Evolutionary conservation across 2,329 filamentous ascomycete species (phyloP).

Genomic region (Aquanectria penicillioides): DNA sequence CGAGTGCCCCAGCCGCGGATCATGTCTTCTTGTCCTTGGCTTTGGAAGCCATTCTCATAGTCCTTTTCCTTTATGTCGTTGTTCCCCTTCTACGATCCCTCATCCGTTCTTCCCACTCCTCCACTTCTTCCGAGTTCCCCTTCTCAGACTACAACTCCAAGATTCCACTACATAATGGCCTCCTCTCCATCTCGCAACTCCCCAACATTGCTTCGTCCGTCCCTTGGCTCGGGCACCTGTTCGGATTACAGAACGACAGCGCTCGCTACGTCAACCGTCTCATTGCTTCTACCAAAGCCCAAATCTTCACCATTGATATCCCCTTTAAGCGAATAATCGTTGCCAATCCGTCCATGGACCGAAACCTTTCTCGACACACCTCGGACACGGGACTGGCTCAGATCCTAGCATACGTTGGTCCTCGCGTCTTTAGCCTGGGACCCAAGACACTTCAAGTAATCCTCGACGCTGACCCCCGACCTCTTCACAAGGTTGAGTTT

Average conservation of each 20-base stretch:
- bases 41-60: slow-evolving; percentile 23
- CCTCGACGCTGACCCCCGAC: slow-evolving; percentile 40
- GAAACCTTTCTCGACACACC: slow-evolving; percentile 40
- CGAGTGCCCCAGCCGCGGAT: slow-evolving; percentile 8
- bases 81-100: slow-evolving; percentile 16
- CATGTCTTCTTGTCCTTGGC: slow-evolving; percentile 15
- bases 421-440: slow-evolving; percentile 40
- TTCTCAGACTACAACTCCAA: slow-evolving; percentile 17
- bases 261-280: slow-evolving; percentile 41
- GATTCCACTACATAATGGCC: slow-evolving; percentile 6
- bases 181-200: slow-evolving; percentile 31
- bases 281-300: slow-evolving; percentile 33
- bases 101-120: neutral
- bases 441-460: slow-evolving; percentile 36
- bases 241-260: slow-evolving; percentile 37
- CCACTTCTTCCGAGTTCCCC: slow-evolving; percentile 5
- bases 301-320: slow-evolving; percentile 44
- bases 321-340: slow-evolving; percentile 42
- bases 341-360: slow-evolving; percentile 42
- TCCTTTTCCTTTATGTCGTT: slow-evolving; percentile 19
- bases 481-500: slow-evolving; percentile 42
- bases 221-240: slow-evolving; percentile 40
- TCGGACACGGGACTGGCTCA: slow-evolving; percentile 44
- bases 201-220: slow-evolving; percentile 33
- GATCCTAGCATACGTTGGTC: slow-evolving; percentile 43